These are phyloP conservation scores for Cicer bijugum DNA, from an alignment of 306 rosid species.

Conservation along the genomic window DNA sequence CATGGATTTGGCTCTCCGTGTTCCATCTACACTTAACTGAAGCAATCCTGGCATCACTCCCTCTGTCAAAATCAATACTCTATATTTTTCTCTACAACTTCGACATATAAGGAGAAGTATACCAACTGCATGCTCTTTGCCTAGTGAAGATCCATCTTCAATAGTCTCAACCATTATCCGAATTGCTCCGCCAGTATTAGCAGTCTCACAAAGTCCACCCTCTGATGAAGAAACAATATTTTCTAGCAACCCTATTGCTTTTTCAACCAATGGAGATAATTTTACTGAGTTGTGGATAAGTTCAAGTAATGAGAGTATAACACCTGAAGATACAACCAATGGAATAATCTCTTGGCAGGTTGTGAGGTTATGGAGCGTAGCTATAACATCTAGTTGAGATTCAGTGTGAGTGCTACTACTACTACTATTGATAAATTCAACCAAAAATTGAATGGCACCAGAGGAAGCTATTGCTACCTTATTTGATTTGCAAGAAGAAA, in stretches of 20 bases:
- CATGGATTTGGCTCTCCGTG: conserved; percentile 57
- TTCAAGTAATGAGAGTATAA: conserved; percentile 54
- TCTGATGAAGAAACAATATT: conserved; percentile 61
- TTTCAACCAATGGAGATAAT: conserved; percentile 57
- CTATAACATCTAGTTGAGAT: conserved; percentile 69
- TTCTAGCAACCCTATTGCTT: conserved; percentile 66
- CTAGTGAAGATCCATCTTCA: conserved; percentile 65
- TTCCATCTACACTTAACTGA: conserved; percentile 80
- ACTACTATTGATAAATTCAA: conserved; percentile 47
- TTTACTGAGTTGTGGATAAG: conserved; percentile 55
- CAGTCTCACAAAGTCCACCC: conserved; percentile 59
- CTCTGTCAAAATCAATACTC: conserved; percentile 67
- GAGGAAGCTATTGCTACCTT: conserved; percentile 65
- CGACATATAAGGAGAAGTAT: conserved; percentile 65
- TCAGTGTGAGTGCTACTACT: conserved; percentile 43
- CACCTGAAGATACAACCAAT: conserved; percentile 57
- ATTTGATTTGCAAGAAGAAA: conserved; percentile 79
- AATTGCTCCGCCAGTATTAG: conserved; percentile 49
- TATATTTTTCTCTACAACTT: conserved; percentile 74
- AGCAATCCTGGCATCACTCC: conserved; percentile 91
- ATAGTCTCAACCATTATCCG: conserved; percentile 67
- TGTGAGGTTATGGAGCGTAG: conserved; percentile 78
- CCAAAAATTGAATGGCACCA: conserved; percentile 60
- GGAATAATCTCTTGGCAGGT: conserved; percentile 64
- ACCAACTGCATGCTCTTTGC: conserved; percentile 72